Evolutionary conservation across 306 rosid genomes (phyloP), one percentile per base, ranked within the genome.

Genomic region (Cicer chorassanicum): DNA sequence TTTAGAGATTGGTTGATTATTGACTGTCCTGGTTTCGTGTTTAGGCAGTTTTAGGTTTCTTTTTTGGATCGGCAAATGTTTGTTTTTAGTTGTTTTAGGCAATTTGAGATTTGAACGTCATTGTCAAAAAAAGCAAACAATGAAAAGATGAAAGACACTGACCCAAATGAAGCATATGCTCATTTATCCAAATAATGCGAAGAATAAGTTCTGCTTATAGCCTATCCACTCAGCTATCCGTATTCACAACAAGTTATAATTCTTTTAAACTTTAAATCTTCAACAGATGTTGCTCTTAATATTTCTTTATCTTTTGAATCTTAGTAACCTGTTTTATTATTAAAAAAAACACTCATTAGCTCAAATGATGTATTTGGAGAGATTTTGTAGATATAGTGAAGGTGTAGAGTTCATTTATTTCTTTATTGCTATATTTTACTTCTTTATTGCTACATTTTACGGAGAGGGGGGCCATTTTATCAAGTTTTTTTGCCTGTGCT

Each of bases 1-100:
- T 74, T 55, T 45, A 46, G n/a, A 65, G 50, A 44, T 64, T 65
- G 70, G 43, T 61, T 74, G 41, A 41, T 29, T 81, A 44, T 53
- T 61, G n/a, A 65, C 18, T 73, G 48, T 57, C 29, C 42, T n/a
- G 48, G 29, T 36, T n/a, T 12, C 19, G 38, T 75, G 10, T 65
- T 41, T 65, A 44, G 62, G 54, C 40, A 54, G 69, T 34, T 55
- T 64, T 42, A 53, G 39, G 64, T 41, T 65, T 54, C 36, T 29
- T 29, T 29, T 29, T 29, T 29, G 5, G 36, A 29, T 29, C 5
- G 36, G 36, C 36, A 29, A 29, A 29, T 29, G 36, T 4, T 29
- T 3, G 36, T 29, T 3, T 29, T 29, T 4, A 29, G 36, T 29
- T 29, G 36, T 4, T 65, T 41, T 65, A 44, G 62, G 54, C 40